Conservation (phyloP, 768 basidiomycete genomes). For the Leccinum fibrillosum region DNA sequence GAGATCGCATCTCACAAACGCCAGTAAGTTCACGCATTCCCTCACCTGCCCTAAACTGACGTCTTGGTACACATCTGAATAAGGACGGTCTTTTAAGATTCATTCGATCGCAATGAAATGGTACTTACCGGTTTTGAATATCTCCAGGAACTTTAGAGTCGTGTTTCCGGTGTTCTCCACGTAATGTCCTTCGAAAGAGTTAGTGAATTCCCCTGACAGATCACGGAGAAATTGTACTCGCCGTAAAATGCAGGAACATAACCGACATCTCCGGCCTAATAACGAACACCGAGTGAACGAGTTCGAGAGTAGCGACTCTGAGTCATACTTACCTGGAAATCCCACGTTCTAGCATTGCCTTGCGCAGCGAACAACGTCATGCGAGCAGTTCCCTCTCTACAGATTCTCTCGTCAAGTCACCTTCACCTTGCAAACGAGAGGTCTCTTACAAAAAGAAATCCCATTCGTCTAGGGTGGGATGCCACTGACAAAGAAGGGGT, state of each 20-base stretch:
- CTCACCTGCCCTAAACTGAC: constrained; percentile 47
- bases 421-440: not conserved
- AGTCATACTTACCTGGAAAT: constrained; percentile 45
- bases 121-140: constrained; percentile 41
- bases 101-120: not conserved
- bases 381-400: constrained; percentile 50
- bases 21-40: not conserved
- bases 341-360: constrained; percentile 54
- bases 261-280: constrained; percentile 23
- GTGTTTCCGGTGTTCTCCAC: constrained; percentile 53
- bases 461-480: constrained; percentile 69
- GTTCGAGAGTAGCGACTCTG: not conserved
- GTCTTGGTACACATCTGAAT: constrained; percentile 25
- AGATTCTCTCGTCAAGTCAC: not conserved
- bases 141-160: constrained; percentile 46
- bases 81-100: not conserved
- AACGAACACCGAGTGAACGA: not conserved
- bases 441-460: constrained; percentile 49
- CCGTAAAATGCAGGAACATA: constrained; percentile 17
- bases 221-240: not conserved
- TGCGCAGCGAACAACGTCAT: constrained; percentile 55
- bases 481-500: constrained; percentile 49
- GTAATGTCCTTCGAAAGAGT: constrained; percentile 39
- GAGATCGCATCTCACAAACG: not conserved
- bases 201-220: not conserved